Percentiles rank a stretch among this genome's conserved stretches.
phyloP scores from a whole-genome alignment of 306 rosid genomes.

The Arachis hypogaea region DNA sequence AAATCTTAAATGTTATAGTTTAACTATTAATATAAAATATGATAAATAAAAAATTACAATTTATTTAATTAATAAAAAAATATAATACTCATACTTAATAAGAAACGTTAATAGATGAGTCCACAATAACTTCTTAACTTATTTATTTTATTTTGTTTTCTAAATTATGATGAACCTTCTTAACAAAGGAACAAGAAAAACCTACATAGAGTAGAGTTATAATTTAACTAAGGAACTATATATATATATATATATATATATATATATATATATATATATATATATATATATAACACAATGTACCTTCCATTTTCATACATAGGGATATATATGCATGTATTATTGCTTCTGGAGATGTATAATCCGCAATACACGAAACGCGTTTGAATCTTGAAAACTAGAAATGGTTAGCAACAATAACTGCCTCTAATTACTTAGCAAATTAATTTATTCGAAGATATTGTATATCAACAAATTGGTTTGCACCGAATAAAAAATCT shows the following conservation, averaged over 20 bases:
- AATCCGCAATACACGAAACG: slow-evolving; percentile 15
- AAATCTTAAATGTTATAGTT: too few species aligned
- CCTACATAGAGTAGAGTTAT: background rate
- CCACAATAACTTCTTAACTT: too few species aligned
- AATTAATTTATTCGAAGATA: background rate
- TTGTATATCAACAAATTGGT: background rate
- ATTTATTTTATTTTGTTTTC: too few species aligned
- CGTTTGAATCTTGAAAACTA: slow-evolving; percentile 34
- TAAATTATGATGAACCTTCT: too few species aligned
- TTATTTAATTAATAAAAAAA: too few species aligned
- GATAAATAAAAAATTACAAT: too few species aligned
- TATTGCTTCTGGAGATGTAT: background rate
- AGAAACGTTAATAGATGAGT: too few species aligned
- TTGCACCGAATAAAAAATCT: background rate
- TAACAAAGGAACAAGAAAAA: background rate
- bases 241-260: too few species aligned
- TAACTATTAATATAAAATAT: too few species aligned
- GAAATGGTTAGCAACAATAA: background rate
- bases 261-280: too few species aligned
- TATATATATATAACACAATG: background rate
- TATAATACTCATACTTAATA: too few species aligned
- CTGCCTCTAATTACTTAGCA: slow-evolving; percentile 13
- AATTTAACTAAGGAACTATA: too few species aligned
- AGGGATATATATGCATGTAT: background rate
- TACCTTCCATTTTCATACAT: slow-evolving; percentile 12